phyloP scores from a whole-genome alignment of 257 asterid genomes.

The Nicotiana paniculata region DNA sequence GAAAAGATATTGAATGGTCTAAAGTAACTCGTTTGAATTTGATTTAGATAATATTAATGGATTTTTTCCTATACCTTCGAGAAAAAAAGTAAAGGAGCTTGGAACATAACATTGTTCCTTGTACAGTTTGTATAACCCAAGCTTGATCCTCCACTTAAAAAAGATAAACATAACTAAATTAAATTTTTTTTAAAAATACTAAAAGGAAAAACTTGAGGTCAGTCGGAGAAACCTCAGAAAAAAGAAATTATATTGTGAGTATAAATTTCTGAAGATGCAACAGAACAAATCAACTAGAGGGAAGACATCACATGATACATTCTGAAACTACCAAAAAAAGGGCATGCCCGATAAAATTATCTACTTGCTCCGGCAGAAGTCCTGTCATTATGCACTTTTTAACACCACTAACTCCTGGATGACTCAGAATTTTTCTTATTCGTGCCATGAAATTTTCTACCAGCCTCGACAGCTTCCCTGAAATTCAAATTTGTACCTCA shows the following conservation, averaged over 20 bases:
- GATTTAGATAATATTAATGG: background rate
- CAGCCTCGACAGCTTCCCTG: constrained; percentile 98
- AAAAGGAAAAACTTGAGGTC: background rate
- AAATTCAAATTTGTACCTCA: constrained; percentile 10
- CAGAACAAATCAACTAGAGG: background rate
- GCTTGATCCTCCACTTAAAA: background rate
- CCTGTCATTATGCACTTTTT: background rate
- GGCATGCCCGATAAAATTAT: background rate
- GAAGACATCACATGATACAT: background rate
- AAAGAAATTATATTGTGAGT: background rate
- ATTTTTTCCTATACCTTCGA: background rate
- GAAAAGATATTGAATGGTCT: too few species aligned
- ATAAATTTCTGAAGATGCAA: background rate
- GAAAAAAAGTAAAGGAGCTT: background rate
- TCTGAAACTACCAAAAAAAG: background rate
- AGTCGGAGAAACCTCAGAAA: background rate
- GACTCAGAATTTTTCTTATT: constrained; percentile 22
- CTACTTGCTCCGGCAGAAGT: background rate
- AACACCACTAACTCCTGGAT: background rate
- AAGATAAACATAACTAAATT: background rate
- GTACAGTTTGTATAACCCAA: background rate
- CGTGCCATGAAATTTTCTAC: constrained; percentile 45
- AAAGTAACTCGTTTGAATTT: too few species aligned
- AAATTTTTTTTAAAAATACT: background rate
- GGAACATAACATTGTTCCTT: background rate